Evolutionary conservation across 2,329 filamentous ascomycete species (phyloP).

Genomic region (Septoria linicola): DNA sequence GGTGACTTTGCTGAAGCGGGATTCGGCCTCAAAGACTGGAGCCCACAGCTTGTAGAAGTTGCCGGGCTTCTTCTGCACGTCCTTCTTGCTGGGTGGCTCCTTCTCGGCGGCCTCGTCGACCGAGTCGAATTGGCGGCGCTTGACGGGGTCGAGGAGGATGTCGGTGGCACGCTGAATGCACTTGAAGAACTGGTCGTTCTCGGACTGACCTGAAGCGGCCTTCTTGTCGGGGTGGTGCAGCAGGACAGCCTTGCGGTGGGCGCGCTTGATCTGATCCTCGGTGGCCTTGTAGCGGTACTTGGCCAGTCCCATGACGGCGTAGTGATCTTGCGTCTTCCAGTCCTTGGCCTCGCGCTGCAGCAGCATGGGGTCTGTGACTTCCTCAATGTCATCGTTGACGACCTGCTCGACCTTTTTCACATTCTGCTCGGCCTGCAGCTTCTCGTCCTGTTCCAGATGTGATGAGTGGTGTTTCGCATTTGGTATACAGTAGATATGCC

Average conservation of each 20-base stretch:
- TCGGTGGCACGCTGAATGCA: slow-evolving; percentile 99
- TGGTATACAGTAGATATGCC: background rate
- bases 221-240: slow-evolving; percentile 99
- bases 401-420: slow-evolving; percentile 97
- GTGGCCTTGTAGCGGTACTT: slow-evolving; percentile 91
- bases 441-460: slow-evolving; percentile 92
- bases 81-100: slow-evolving; percentile 89
- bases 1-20: slow-evolving; percentile 85
- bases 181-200: slow-evolving; percentile 99
- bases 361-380: slow-evolving; percentile 89
- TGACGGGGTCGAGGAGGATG: slow-evolving; percentile 84
- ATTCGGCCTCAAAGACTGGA: slow-evolving; percentile 86
- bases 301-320: slow-evolving; percentile 88
- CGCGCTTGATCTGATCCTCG: slow-evolving; percentile 97
- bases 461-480: background rate
- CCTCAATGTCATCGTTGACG: slow-evolving; percentile 86
- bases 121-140: slow-evolving; percentile 92
- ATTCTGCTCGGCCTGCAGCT: slow-evolving; percentile 90
- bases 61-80: slow-evolving; percentile 66
- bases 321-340: slow-evolving; percentile 99
- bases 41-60: slow-evolving; percentile 96
- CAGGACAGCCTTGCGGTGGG: slow-evolving; percentile 98
- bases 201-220: slow-evolving; percentile 79
- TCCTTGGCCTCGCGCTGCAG: slow-evolving; percentile 94
- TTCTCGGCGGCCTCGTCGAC: slow-evolving; percentile 93